A percentile compares a stretch with the other conserved stretches of the same genome.
phyloP scores from a whole-genome alignment of 2,329 filamentous ascomycete species.

The Ophiostoma sp. region DNA sequence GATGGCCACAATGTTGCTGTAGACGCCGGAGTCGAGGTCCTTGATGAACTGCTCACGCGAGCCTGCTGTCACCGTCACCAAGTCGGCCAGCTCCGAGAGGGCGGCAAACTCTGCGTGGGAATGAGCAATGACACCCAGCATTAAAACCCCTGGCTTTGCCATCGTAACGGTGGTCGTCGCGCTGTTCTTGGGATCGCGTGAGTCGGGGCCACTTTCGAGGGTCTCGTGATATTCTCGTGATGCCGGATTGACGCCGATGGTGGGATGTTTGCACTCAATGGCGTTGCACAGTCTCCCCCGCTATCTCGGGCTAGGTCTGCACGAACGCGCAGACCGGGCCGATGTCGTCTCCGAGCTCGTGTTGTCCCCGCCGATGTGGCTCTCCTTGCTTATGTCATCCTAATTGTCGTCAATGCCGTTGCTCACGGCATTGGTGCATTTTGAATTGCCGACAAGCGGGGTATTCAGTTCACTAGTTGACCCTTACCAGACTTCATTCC shows the following conservation, averaged over 20 bases:
- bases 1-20: slow-evolving; percentile 18
- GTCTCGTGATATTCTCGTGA: not conserved
- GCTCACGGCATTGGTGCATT: not conserved
- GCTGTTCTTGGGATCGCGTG: not conserved
- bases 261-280: not conserved
- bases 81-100: slow-evolving; percentile 13
- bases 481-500: not conserved
- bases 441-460: slow-evolving; percentile 9
- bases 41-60: slow-evolving; percentile 17
- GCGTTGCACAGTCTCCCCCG: not conserved
- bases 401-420: not conserved
- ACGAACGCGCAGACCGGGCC: not conserved
- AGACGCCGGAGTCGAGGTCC: slow-evolving; percentile 18
- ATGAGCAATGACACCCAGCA: slow-evolving; percentile 19
- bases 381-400: not conserved
- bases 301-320: not conserved
- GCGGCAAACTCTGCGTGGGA: slow-evolving; percentile 7
- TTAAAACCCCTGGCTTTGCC: slow-evolving; percentile 17
- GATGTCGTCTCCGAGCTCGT: not conserved
- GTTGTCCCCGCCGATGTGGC: not conserved
- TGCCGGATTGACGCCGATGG: not conserved
- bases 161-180: slow-evolving; percentile 2
- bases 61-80: slow-evolving; percentile 14
- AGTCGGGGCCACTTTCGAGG: not conserved
- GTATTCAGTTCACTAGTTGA: not conserved